Conservation (phyloP, 2,329 filamentous ascomycete genomes). For the Aspergillus vadensis region DNA sequence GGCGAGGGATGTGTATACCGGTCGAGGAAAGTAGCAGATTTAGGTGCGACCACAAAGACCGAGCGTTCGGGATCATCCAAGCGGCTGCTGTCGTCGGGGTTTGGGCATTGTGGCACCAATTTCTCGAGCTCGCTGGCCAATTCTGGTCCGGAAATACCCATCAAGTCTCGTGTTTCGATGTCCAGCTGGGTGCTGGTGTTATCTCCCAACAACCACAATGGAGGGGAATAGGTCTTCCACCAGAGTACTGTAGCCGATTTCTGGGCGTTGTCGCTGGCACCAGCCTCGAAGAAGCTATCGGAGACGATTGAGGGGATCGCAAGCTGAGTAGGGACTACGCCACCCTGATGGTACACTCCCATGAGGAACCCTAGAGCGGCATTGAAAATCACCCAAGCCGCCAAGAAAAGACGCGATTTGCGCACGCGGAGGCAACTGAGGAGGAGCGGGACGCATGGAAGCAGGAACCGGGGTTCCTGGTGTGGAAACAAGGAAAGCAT, state of each 20-base stretch:
- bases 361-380: conserved; percentile 50
- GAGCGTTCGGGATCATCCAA: conserved; percentile 12
- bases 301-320: conserved; percentile 45
- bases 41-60: conserved; percentile 49
- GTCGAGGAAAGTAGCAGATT: conserved; percentile 48
- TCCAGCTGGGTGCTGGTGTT: conserved; percentile 31
- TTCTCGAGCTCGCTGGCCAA: conserved; percentile 43
- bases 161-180: conserved; percentile 50
- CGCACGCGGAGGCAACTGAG: conserved; percentile 51
- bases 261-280: conserved; percentile 7
- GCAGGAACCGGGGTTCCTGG: conserved; percentile 56
- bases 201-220: conserved; percentile 53
- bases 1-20: conserved; percentile 29
- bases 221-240: conserved; percentile 59
- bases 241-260: conserved; percentile 48
- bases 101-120: conserved; percentile 35
- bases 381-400: conserved; percentile 53
- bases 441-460: conserved; percentile 54
- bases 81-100: conserved; percentile 2
- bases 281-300: conserved; percentile 24
- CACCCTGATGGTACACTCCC: conserved; percentile 58
- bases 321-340: conserved; percentile 53
- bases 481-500: conserved; percentile 52
- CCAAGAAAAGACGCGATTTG: conserved; percentile 44
- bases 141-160: conserved; percentile 49